Percentiles rank a stretch among this genome's conserved stretches.
Conservation (phyloP, 768 basidiomycete genomes). For the Trametes meyenii region DNA sequence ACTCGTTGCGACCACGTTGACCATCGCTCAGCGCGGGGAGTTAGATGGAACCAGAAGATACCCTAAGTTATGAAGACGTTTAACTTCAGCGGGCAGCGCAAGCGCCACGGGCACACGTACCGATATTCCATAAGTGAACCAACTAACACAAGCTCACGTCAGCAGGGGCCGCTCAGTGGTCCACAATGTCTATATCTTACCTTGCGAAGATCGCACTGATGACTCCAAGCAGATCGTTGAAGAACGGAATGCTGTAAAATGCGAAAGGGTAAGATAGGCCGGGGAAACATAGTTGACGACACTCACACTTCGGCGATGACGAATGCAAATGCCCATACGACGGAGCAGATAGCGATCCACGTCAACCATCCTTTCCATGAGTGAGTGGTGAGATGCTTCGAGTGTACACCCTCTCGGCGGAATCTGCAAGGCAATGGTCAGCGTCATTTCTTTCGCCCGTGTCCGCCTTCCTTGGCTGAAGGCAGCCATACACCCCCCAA, state of each 20-base stretch:
- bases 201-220: slow-evolving; percentile 34
- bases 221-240: slow-evolving; percentile 37
- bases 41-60: slow-evolving; percentile 35
- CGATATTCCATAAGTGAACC: slow-evolving; percentile 37
- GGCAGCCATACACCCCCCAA: no score
- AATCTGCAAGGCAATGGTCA: slow-evolving; percentile 22
- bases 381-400: slow-evolving; percentile 34
- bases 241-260: slow-evolving; percentile 33
- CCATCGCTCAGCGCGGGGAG: slow-evolving; percentile 29
- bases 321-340: slow-evolving; percentile 33
- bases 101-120: no score
- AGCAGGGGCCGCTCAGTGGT: no score
- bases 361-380: slow-evolving; percentile 32
- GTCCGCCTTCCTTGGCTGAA: not conserved
- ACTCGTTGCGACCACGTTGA: slow-evolving; percentile 25
- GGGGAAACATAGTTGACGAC: not conserved
- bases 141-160: slow-evolving; percentile 22
- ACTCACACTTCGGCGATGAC: slow-evolving; percentile 37
- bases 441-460: not conserved
- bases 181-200: no score
- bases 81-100: no score
- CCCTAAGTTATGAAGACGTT: no score
- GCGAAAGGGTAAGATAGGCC: not conserved
- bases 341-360: slow-evolving; percentile 32
- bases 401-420: slow-evolving; percentile 30